phyloP scores from a whole-genome alignment of 2,329 filamentous ascomycete genomes.

The Remersonia thermophila region DNA sequence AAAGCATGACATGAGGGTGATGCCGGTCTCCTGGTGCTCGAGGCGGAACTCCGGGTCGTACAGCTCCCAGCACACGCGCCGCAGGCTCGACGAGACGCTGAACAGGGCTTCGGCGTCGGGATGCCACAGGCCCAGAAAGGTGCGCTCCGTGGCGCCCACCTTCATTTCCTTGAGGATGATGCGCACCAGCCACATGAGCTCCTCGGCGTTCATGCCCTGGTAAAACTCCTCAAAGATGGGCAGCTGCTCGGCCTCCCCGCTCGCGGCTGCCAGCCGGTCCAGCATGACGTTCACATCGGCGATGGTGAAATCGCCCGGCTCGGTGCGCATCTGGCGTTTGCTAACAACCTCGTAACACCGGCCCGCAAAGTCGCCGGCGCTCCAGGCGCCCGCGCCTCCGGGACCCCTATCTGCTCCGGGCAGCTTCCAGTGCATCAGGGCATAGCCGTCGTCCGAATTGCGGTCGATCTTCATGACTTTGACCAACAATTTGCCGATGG shows the following conservation, averaged over 20 bases:
- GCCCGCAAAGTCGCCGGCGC: slow-evolving; percentile 85
- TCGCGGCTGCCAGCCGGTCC: slow-evolving; percentile 62
- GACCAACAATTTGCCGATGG: slow-evolving; percentile 80
- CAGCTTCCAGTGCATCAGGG: slow-evolving; percentile 82
- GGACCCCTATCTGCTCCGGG: slow-evolving; percentile 43
- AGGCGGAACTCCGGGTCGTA: slow-evolving; percentile 61
- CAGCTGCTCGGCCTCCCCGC: slow-evolving; percentile 72
- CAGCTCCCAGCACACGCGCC: slow-evolving; percentile 90
- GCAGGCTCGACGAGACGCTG: slow-evolving; percentile 80
- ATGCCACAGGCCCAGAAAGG: slow-evolving; percentile 73
- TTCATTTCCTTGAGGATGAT: slow-evolving; percentile 76
- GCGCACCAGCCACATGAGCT: slow-evolving; percentile 86
- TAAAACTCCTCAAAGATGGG: slow-evolving; percentile 78
- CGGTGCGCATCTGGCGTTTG: slow-evolving; percentile 65
- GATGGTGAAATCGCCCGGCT: slow-evolving; percentile 68
- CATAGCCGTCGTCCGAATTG: slow-evolving; percentile 78
- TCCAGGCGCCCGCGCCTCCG: slow-evolving; percentile 28
- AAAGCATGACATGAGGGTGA: slow-evolving; percentile 85
- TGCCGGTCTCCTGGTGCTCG: slow-evolving; percentile 60
- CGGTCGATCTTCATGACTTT: slow-evolving; percentile 86
- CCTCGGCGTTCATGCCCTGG: slow-evolving; percentile 79
- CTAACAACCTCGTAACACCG: slow-evolving; percentile 78
- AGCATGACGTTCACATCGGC: slow-evolving; percentile 80
- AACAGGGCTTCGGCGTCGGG: slow-evolving; percentile 67
- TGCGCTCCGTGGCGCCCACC: slow-evolving; percentile 72